A percentile compares a stretch with the other conserved stretches of the same genome.
These are phyloP conservation scores for Kwoniella dendrophila DNA, from an alignment of 768 basidiomycete genomes.

Conservation along the genomic window DNA sequence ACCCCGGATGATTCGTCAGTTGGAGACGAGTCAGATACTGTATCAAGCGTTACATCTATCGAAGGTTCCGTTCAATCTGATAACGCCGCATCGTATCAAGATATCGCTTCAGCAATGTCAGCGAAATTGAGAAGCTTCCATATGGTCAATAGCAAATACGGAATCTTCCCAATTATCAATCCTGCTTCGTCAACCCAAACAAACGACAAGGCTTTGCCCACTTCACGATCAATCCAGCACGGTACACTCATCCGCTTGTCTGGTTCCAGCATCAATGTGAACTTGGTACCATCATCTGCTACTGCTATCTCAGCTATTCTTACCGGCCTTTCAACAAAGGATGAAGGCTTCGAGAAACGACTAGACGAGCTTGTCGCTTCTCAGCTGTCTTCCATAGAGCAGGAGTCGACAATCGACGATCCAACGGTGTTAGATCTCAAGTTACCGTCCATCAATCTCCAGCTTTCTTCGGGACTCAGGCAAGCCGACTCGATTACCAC, in stretches of 20 bases:
- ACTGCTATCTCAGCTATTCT: slow-evolving; percentile 5
- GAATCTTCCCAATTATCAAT: not conserved
- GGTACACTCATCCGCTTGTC: slow-evolving; percentile 16
- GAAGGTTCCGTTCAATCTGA: not conserved
- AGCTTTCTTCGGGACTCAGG: not conserved
- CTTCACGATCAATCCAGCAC: no score
- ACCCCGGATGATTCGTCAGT: slow-evolving; percentile 10
- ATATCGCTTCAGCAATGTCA: slow-evolving; percentile 13
- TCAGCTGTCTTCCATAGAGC: slow-evolving; percentile 16
- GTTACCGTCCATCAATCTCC: slow-evolving; percentile 1
- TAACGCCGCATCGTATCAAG: not conserved
- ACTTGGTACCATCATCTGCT: slow-evolving; percentile 7
- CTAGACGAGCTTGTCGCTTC: slow-evolving; percentile 27
- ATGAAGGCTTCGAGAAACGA: slow-evolving; percentile 10
- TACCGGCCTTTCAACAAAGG: slow-evolving; percentile 2
- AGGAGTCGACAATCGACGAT: not conserved
- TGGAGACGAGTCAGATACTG: slow-evolving; percentile 18
- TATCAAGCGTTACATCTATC: not conserved
- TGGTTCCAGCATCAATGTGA: slow-evolving; percentile 1
- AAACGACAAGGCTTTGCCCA: no score
- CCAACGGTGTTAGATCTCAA: slow-evolving; percentile 17
- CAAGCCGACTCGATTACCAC: not conserved
- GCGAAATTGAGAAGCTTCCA: slow-evolving; percentile 6
- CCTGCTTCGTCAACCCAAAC: not conserved
- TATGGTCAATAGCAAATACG: not conserved